Base-by-base conservation (phyloP, 768 basidiomycete genomes). In the Russula vinacea region DNA sequence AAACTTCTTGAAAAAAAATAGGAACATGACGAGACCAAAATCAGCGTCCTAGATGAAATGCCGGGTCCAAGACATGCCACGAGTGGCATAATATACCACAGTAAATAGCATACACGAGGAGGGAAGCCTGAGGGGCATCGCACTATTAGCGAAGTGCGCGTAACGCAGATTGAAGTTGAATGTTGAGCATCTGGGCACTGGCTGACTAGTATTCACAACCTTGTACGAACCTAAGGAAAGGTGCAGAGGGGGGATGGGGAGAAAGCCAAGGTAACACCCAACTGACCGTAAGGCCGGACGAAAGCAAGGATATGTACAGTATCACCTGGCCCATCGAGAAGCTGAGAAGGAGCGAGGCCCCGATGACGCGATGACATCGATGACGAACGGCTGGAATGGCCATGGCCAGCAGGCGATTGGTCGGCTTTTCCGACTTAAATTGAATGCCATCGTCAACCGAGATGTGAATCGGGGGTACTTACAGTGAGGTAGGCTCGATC, bases 401-500 rank as follows among this genome's bases (percentile, higher is more conserved):
- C n/a, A n/a, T n/a, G n/a, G n/a, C n/a, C n/a, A n/a, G 35, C 44
- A 24, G 62, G 56, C 17, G 62, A 45, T 63, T 58, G 33, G 17
- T 53, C 50, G 56, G 50, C 56, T 29, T 49, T 49, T 49, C 0
- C 11, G 14, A 29, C 29, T 29, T 29, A 29, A 29, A 14, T 5
- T 39, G 22, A 39, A 14, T 44, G 44, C 7, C 14, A 24, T 6
- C 35, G 14, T 6, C 35, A 22, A 56, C 4, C 35, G 39, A 19
- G 24, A 40, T 13, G 39, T 9, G 19, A 40, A 56, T 56, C 55
- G 55, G 55, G 55, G n/a, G n/a, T n/a, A n/a, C n/a, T n/a, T n/a
- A n/a, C n/a, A n/a, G n/a, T n/a, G n/a, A n/a, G n/a, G n/a, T n/a
- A n/a, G n/a, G n/a, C 10, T 52, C 22, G 49, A 50, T 24, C n/a